A percentile compares a stretch with the other conserved stretches of the same genome.
Evolutionary conservation across 202 grass and related monocot genomes (phyloP).

Genomic region (Sporobolus alterniflorus): DNA sequence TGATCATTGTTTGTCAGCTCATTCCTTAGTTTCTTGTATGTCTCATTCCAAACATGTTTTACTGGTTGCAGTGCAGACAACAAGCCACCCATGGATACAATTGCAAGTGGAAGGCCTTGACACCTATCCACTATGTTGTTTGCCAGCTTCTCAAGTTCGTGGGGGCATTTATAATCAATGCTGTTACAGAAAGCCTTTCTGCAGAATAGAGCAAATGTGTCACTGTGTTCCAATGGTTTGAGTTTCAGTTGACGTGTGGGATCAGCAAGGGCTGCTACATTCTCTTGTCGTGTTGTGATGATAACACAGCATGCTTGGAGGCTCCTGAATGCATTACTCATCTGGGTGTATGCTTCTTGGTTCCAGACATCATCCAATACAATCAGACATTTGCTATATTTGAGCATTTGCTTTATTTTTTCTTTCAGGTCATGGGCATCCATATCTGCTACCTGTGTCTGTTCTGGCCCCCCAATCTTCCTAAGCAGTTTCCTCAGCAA

Average conservation of each 20-base stretch:
- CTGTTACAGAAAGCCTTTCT: conserved; percentile 40
- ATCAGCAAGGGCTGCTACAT: conserved; percentile 40
- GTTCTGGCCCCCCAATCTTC: no score
- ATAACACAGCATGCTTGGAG: conserved; percentile 26
- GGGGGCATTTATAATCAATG: conserved; percentile 26
- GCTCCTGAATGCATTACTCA: conserved; percentile 17
- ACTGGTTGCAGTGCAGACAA: conserved; percentile 7
- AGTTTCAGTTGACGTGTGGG: conserved; percentile 25
- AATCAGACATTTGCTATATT: conserved; percentile 18
- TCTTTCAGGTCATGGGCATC: conserved; percentile 41
- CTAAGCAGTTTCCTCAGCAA: conserved; percentile 29
- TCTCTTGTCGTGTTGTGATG: conserved; percentile 44
- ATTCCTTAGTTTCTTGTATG: conserved; percentile 30
- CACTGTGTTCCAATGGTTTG: background rate
- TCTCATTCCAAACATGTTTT: conserved; percentile 34
- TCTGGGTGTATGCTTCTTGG: conserved; percentile 23
- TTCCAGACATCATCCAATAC: conserved; percentile 69
- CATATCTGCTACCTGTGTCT: background rate
- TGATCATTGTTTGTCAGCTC: conserved; percentile 16
- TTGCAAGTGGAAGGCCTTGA: conserved; percentile 57
- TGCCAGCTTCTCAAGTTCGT: conserved; percentile 3
- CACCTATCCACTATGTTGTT: conserved; percentile 39
- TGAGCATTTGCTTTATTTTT: background rate
- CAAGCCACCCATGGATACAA: conserved; percentile 41
- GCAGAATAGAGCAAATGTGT: conserved; percentile 38